These are phyloP conservation scores for Chalciporus sp. DNA, from an alignment of 1,284 basidiomycete genomes.

Conservation along the genomic window DNA sequence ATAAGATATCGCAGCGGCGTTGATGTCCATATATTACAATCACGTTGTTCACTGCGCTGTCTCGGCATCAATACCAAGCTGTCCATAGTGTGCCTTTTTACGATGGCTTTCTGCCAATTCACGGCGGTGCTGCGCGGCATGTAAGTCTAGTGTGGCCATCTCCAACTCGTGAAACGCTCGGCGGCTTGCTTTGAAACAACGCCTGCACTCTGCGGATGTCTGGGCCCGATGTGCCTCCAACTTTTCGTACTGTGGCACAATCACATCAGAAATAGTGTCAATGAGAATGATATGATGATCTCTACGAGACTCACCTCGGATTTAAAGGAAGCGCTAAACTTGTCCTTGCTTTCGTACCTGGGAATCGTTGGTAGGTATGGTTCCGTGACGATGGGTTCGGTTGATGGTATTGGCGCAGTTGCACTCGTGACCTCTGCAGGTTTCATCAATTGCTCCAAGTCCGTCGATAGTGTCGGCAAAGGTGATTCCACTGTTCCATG, in stretches of 20 bases:
- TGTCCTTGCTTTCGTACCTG: constrained; percentile 25
- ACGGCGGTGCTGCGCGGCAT: constrained; percentile 56
- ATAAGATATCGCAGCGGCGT: constrained; percentile 53
- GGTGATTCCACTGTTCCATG: constrained; percentile 12
- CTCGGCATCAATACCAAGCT: constrained; percentile 56
- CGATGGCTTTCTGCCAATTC: constrained; percentile 56
- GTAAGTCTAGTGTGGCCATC: constrained; percentile 57
- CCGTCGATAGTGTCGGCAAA: constrained; percentile 9
- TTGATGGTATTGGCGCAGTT: constrained; percentile 6
- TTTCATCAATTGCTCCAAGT: constrained; percentile 3
- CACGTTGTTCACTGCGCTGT: constrained; percentile 23
- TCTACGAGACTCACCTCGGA: constrained; percentile 23
- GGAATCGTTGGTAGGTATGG: constrained; percentile 34
- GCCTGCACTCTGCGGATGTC: constrained; percentile 43
- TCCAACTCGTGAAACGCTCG: constrained; percentile 64
- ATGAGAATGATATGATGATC: neutral
- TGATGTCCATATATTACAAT: constrained; percentile 26
- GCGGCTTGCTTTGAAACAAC: constrained; percentile 45
- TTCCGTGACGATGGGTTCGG: constrained; percentile 24
- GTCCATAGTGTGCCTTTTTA: constrained; percentile 60
- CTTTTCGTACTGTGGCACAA: constrained; percentile 21
- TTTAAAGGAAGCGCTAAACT: constrained; percentile 29
- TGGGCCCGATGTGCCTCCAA: constrained; percentile 43
- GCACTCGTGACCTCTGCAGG: constrained; percentile 15
- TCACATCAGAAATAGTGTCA: neutral